phyloP scores from a whole-genome alignment of 2,329 filamentous ascomycete genomes.

The Exserohilum turcica region DNA sequence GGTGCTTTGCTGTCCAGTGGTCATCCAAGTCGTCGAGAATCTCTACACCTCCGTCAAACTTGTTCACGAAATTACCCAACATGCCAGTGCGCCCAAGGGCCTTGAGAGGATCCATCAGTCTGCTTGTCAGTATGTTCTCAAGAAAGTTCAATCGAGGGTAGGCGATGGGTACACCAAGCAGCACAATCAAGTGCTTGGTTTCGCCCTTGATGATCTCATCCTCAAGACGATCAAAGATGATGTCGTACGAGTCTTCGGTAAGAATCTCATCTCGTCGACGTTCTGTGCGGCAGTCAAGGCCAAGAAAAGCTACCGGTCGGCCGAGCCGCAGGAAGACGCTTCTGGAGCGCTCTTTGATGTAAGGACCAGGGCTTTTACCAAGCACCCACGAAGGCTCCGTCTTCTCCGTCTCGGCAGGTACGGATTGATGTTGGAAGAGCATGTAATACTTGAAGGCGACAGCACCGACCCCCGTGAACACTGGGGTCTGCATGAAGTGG shows the following conservation, averaged over 20 bases:
- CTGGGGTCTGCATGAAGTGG: conserved; percentile 85
- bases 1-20: conserved; percentile 95
- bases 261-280: conserved; percentile 82
- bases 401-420: conserved; percentile 76
- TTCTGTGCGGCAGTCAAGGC: conserved; percentile 90
- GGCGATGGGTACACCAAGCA: conserved; percentile 72
- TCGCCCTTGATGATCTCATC: conserved; percentile 80
- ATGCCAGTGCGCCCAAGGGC: conserved; percentile 81
- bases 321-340: conserved; percentile 87
- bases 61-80: conserved; percentile 80
- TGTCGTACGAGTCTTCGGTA: conserved; percentile 79
- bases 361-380: conserved; percentile 79
- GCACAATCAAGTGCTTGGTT: conserved; percentile 86
- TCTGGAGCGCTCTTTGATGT: conserved; percentile 83
- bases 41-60: conserved; percentile 89
- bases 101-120: conserved; percentile 86
- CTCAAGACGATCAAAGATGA: conserved; percentile 84
- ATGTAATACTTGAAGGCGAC: conserved; percentile 99
- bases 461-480: conserved; percentile 86
- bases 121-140: conserved; percentile 76
- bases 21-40: conserved; percentile 92
- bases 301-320: conserved; percentile 77
- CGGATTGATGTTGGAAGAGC: conserved; percentile 95
- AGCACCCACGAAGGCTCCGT: conserved; percentile 92
- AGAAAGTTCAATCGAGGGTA: conserved; percentile 60